Conservation (phyloP, 345 rosid species). For the Linum lewisii region DNA sequence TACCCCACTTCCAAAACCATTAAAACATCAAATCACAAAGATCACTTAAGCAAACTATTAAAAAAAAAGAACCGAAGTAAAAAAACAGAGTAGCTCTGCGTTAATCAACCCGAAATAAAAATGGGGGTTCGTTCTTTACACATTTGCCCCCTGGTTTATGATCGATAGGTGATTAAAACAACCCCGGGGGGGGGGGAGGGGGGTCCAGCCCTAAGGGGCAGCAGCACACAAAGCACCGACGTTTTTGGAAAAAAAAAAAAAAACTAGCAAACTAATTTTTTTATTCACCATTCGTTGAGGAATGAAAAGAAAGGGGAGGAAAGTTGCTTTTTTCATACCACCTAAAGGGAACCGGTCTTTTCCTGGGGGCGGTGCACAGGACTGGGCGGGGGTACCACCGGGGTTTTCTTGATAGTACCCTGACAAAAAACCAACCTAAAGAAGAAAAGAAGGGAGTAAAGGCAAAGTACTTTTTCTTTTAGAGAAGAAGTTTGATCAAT, state of each 20-base stretch:
- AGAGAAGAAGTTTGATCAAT: not conserved
- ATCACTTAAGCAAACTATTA: too few relatives aligned
- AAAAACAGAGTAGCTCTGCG: too few relatives aligned
- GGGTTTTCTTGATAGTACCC: constrained; percentile 60
- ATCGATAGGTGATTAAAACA: not conserved
- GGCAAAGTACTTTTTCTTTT: not conserved
- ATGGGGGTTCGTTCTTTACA: too few relatives aligned
- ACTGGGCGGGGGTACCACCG: constrained; percentile 59
- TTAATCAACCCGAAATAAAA: too few relatives aligned
- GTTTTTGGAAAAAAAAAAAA: too few relatives aligned
- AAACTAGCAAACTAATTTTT: not conserved
- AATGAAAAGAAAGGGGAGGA: not conserved
- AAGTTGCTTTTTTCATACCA: constrained; percentile 21
- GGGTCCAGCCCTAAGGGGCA: constrained; percentile 68
- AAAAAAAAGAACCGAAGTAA: too few relatives aligned
- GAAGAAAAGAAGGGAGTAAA: not conserved
- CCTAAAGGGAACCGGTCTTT: constrained; percentile 40
- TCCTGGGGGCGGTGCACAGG: constrained; percentile 33
- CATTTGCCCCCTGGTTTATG: too few relatives aligned
- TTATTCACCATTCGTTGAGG: not conserved
- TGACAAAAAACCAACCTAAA: constrained; percentile 4
- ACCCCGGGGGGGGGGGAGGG: too few relatives aligned
- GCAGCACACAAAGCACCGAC: constrained; percentile 66
- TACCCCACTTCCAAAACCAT: too few relatives aligned
- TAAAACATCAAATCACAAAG: too few relatives aligned